These are phyloP conservation scores for Xylaria sp. DNA, from an alignment of 2,329 filamentous ascomycete genomes.

Conservation along the genomic window DNA sequence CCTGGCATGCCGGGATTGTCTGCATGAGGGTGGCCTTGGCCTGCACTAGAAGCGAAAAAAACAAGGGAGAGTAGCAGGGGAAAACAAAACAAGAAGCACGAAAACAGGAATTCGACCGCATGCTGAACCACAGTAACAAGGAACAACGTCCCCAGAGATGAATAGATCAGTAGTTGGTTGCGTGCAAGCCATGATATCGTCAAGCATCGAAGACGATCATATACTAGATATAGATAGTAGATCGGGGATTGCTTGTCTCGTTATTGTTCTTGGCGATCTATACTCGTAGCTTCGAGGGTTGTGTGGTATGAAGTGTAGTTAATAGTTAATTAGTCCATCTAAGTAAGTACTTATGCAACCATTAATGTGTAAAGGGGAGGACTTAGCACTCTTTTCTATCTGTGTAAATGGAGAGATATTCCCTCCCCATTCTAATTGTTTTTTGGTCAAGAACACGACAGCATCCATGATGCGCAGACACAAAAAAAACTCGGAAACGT, in stretches of 20 bases:
- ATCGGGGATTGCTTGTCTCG: neutral
- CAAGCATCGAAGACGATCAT: too few relatives aligned
- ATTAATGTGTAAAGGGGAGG: too few relatives aligned
- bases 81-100: neutral
- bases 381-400: neutral
- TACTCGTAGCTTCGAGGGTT: neutral
- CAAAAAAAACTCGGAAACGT: neutral
- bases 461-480: neutral
- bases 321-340: too few relatives aligned
- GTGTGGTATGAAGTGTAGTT: neutral
- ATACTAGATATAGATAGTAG: neutral
- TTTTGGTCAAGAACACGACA: neutral
- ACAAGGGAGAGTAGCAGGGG: too few relatives aligned
- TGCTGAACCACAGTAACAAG: neutral
- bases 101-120: constrained; percentile 25
- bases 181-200: neutral
- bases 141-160: neutral
- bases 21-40: constrained; percentile 11
- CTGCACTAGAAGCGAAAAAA: neutral
- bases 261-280: constrained; percentile 2
- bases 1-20: constrained; percentile 31
- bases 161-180: neutral
- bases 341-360: too few relatives aligned
- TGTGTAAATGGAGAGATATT: neutral
- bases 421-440: neutral